Evolutionary conservation across 257 asterid species (phyloP), one percentile per base, ranked within the genome.

Genomic region (Capsicum baccatum): DNA sequence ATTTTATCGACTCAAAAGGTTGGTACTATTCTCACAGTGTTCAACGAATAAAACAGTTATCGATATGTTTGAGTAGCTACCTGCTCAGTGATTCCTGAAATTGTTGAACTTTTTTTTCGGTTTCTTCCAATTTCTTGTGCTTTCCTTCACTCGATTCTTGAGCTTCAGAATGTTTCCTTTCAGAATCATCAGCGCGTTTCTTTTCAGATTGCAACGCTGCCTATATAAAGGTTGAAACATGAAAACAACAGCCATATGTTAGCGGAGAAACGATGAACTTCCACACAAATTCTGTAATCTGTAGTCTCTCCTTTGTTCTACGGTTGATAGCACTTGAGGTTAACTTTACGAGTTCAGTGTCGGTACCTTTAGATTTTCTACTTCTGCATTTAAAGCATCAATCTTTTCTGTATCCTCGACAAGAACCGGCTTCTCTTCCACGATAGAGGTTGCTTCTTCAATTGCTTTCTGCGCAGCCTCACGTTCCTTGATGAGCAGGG

Each of bases 31-130:
- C 48, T 54, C 33, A 14, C 26, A 52, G 47, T 54, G 54, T 9
- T 52, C 15, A 54, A 54, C 64, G 64, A 54, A 33, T 78, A 78
- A 15, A 78, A 76, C 81, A 52, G 39, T 14, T 76, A 76, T 13
- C 19, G 54, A 76, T 76, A 52, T 76, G 14, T 76, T 76, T 9
- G 21, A 76, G 63, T 76, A 52, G 82, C 79, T 89, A 95, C 99
- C 98, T 97, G 93, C 84, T 94, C 89, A 94, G 81, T 85, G 98
- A 90, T 84, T 95, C 98, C 94, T 97, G 98, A 89, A 95, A 94
- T 83, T 94, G 95, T 42, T 90, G 89, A 83, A 91, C 95, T 88
- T 89, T 88, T 86, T 84, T 97, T 87, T 97, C 97, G 74, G 97
- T 89, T 87, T 97, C 99, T 84, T 95, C 99, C 84, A 97, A 85